Percentiles rank a stretch among this genome's conserved stretches.
Conservation (phyloP, 139 green algal species). For the Chlorella vulgaris region DNA sequence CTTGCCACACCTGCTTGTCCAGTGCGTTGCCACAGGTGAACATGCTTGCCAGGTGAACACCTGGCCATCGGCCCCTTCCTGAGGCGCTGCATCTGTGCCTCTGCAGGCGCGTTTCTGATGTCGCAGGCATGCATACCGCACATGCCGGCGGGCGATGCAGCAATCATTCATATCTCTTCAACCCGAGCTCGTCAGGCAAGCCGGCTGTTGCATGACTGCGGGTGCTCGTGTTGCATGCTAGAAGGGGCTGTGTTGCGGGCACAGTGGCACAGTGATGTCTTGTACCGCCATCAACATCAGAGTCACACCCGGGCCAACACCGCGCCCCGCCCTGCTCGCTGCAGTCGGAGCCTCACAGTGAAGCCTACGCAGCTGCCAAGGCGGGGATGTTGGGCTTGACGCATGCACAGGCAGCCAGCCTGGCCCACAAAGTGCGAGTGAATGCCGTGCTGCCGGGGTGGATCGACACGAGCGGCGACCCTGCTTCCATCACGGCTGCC, state of each 20-base stretch:
- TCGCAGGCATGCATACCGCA: slow-evolving; percentile 45
- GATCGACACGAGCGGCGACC: slow-evolving; percentile 52
- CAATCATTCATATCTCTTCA: slow-evolving; percentile 61
- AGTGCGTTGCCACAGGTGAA: neutral
- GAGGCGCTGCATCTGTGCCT: too few species aligned
- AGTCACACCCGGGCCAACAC: too few species aligned
- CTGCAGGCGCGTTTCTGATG: slow-evolving; percentile 59
- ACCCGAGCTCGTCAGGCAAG: slow-evolving; percentile 45
- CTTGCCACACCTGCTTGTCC: neutral
- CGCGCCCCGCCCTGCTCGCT: neutral
- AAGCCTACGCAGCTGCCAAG: slow-evolving; percentile 63
- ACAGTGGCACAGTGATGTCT: too few species aligned
- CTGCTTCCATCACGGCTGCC: slow-evolving; percentile 26
- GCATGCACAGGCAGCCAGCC: slow-evolving; percentile 49
- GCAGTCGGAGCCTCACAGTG: slow-evolving; percentile 57
- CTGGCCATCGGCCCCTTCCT: too few species aligned
- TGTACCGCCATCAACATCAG: too few species aligned
- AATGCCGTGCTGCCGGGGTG: slow-evolving; percentile 65
- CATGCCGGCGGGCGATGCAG: slow-evolving; percentile 39
- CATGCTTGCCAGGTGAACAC: too few species aligned
- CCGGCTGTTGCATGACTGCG: too few species aligned
- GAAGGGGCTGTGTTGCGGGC: too few species aligned
- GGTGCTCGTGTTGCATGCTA: too few species aligned
- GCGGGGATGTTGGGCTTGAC: slow-evolving; percentile 63
- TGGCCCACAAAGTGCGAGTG: slow-evolving; percentile 12